Percentiles rank a stretch among this genome's conserved stretches.
Conservation (phyloP, 148 eudicot species). For the Rhododendron mucronatum region DNA sequence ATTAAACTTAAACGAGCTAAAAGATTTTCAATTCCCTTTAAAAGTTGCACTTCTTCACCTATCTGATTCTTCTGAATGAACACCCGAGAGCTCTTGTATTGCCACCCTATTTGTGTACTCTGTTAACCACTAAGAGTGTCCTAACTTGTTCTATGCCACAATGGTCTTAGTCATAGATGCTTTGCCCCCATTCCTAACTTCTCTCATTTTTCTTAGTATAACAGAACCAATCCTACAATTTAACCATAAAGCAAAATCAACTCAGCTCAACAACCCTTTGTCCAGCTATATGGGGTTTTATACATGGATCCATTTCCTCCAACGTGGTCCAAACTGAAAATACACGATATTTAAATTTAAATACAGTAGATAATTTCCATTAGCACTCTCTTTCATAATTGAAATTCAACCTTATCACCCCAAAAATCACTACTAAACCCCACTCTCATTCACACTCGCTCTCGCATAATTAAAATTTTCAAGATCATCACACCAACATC, state of each 20-base stretch:
- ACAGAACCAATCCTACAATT: background rate
- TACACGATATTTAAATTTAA: background rate
- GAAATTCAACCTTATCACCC: background rate
- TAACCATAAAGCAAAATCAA: background rate
- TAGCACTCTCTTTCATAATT: background rate
- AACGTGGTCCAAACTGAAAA: background rate
- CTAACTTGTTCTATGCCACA: background rate
- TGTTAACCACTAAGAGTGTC: background rate
- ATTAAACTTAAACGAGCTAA: background rate
- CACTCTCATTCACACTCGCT: background rate
- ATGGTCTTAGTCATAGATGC: background rate
- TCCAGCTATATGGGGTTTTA: background rate
- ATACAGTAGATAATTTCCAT: background rate
- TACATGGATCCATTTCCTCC: background rate
- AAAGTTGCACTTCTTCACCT: background rate
- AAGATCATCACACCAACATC: slow-evolving; percentile 2
- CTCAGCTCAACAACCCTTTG: background rate
- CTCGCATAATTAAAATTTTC: background rate
- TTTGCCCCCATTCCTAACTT: background rate
- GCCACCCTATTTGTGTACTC: background rate
- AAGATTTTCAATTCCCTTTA: background rate
- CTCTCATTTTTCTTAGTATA: background rate
- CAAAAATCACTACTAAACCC: background rate
- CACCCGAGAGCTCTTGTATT: background rate
- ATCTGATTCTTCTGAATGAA: background rate